These are phyloP conservation scores for Phycomyces nitens DNA, from an alignment of 192 early-diverging fungal species.

Conservation along the genomic window DNA sequence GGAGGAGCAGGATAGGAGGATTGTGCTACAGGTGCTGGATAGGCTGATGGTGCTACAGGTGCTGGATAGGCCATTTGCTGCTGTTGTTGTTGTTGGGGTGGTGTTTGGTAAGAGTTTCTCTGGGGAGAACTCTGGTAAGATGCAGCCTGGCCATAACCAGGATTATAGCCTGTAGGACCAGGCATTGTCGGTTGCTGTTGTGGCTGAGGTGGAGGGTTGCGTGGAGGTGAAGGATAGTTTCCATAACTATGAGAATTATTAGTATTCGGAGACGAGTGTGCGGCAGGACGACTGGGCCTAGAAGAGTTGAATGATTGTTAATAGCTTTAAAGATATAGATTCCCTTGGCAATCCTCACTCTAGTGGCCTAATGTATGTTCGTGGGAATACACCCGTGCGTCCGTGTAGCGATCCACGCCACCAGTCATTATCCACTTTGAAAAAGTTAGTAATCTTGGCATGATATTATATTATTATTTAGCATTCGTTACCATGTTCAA, in stretches of 20 bases:
- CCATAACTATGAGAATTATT: neutral
- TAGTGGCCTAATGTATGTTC: constrained; percentile 23
- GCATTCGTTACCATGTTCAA: constrained; percentile 37
- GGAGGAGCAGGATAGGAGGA: constrained; percentile 6
- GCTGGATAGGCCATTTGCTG: neutral
- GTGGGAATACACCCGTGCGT: constrained; percentile 31
- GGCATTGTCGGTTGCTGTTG: too few relatives aligned
- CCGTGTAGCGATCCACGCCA: constrained; percentile 31
- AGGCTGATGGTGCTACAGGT: constrained; percentile 9
- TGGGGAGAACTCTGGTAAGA: neutral
- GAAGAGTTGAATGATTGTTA: constrained; percentile 1
- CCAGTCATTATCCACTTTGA: constrained; percentile 39
- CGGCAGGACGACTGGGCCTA: neutral
- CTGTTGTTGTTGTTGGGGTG: constrained; percentile 3
- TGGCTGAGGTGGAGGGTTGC: too few relatives aligned
- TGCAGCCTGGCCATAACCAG: neutral
- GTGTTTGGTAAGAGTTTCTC: neutral
- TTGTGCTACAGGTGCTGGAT: constrained; percentile 13
- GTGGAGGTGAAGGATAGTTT: neutral
- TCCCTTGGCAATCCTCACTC: constrained; percentile 16
- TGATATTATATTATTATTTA: neutral
- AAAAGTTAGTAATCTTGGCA: neutral
- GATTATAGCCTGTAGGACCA: neutral
- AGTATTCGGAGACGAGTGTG: neutral
- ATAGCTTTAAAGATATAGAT: neutral